Conservation (phyloP, 352 stramenopile species). For the Globisporangium middletonii region DNA sequence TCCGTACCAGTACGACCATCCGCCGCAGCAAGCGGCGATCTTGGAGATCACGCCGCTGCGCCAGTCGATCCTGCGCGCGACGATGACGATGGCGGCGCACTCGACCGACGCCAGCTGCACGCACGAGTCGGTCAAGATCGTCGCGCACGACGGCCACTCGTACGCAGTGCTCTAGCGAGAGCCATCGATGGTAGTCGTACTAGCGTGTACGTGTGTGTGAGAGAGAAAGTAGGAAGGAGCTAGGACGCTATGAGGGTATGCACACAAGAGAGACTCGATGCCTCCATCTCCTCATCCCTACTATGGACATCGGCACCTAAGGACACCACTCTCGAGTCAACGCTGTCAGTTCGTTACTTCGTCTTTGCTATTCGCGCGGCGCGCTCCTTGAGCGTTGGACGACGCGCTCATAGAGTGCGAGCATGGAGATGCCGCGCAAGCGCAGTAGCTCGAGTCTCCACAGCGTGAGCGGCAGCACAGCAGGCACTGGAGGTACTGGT, state of each 20-base stretch:
- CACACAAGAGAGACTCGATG: no score
- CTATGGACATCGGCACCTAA: no score
- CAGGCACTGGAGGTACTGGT: no score
- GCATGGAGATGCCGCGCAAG: constrained; percentile 1
- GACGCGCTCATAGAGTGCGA: no score
- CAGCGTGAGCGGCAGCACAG: background rate
- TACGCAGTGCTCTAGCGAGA: constrained; percentile 10
- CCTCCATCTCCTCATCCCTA: no score
- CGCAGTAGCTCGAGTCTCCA: background rate
- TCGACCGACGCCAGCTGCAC: constrained; percentile 9
- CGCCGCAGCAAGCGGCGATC: constrained; percentile 3
- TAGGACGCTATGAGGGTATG: background rate
- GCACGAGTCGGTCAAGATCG: constrained; percentile 13
- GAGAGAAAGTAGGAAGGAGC: no score
- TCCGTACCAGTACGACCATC: background rate
- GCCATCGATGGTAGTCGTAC: no score
- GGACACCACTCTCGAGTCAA: no score
- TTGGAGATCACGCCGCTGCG: background rate
- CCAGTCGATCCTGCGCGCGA: constrained; percentile 2
- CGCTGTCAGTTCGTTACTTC: no score
- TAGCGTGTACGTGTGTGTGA: no score
- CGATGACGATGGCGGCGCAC: constrained; percentile 15
- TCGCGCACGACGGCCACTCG: constrained; percentile 13
- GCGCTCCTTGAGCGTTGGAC: no score
- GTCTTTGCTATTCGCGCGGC: no score